Evolutionary conservation across 352 stramenopile genomes (phyloP).

Genomic region (Pseudoperonospora humuli): DNA sequence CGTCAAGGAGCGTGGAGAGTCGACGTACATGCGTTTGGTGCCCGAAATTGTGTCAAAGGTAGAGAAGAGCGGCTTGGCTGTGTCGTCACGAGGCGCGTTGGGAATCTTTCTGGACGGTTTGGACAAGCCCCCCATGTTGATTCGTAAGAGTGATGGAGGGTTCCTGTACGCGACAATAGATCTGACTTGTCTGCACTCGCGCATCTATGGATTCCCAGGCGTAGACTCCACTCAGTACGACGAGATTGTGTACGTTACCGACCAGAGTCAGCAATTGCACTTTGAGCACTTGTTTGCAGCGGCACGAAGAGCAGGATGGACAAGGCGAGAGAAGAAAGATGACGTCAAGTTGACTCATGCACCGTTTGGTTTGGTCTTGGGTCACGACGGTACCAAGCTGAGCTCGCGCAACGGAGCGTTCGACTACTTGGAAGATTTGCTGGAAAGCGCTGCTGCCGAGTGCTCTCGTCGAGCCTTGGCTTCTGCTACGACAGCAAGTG

Average conservation of each 20-base stretch:
- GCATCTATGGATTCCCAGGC: conserved; percentile 60
- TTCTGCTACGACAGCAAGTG: conserved; percentile 20
- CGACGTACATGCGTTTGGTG: conserved; percentile 64
- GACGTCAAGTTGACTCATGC: conserved; percentile 60
- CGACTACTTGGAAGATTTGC: conserved; percentile 66
- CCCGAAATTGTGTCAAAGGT: conserved; percentile 37
- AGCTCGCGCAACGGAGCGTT: conserved; percentile 78
- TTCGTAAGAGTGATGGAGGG: conserved; percentile 72
- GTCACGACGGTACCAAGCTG: conserved; percentile 68
- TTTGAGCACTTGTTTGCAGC: conserved; percentile 75
- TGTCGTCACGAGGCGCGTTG: conserved; percentile 53
- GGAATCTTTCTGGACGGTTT: conserved; percentile 67
- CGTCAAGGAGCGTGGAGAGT: conserved; percentile 65
- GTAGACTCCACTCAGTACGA: conserved; percentile 65
- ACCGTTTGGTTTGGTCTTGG: conserved; percentile 74
- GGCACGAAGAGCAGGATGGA: conserved; percentile 46
- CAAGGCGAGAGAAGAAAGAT: conserved; percentile 12
- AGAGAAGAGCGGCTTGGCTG: conserved; percentile 34
- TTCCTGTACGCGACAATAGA: conserved; percentile 80
- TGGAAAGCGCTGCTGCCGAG: conserved; percentile 55
- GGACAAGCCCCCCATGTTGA: conserved; percentile 72
- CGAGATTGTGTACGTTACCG: conserved; percentile 76
- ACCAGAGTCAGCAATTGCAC: conserved; percentile 71
- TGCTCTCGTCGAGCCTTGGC: conserved; percentile 54
- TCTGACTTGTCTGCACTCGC: conserved; percentile 58